Conservation (phyloP, 345 rosid genomes). For the Hibiscus tridactylites region DNA sequence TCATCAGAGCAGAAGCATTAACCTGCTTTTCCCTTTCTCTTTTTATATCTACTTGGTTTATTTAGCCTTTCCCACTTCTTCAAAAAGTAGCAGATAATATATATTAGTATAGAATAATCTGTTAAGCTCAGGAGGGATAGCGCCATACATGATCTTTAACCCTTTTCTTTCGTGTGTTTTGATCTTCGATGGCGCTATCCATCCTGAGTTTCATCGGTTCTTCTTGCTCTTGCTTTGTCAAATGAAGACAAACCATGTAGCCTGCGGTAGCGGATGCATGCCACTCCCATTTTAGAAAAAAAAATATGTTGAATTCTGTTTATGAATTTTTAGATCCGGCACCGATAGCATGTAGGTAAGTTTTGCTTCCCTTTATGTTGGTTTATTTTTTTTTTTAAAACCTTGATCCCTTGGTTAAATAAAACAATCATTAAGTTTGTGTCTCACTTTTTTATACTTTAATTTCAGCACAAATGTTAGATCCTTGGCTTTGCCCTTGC, state of each 20-base stretch:
- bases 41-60: neutral
- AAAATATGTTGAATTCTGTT: no score
- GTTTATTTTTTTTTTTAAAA: no score
- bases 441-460: no score
- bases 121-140: constrained; percentile 52
- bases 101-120: constrained; percentile 26
- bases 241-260: neutral
- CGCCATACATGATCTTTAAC: constrained; percentile 20
- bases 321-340: no score
- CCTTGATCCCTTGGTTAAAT: no score
- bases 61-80: neutral
- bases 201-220: constrained; percentile 18
- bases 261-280: no score
- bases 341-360: neutral
- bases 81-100: neutral
- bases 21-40: neutral
- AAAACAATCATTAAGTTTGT: no score
- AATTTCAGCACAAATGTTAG: no score
- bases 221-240: constrained; percentile 12
- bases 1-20: no score
- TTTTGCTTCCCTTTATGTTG: neutral
- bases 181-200: constrained; percentile 14
- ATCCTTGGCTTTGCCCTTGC: no score
- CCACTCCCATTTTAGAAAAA: no score
- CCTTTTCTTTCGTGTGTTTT: neutral